Evolutionary conservation across 1,284 basidiomycete species (phyloP).

Genomic region (Macrocybe sp.): DNA sequence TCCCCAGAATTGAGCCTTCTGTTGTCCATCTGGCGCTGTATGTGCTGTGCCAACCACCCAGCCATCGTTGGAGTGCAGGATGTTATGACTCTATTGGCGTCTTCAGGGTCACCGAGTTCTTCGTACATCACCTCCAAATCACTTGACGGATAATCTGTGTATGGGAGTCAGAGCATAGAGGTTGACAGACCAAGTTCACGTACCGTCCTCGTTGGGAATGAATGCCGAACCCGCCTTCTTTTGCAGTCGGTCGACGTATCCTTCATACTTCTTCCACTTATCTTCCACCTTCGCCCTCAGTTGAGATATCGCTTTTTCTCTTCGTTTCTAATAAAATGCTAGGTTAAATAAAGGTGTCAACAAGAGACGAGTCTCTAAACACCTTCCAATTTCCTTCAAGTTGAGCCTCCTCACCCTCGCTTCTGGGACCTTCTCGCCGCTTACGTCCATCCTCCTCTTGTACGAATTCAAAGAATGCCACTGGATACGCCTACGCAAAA

Average conservation of each 20-base stretch:
- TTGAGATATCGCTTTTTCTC: constrained; percentile 50
- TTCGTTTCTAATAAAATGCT: constrained; percentile 35
- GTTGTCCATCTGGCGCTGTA: constrained; percentile 43
- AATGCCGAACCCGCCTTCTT: constrained; percentile 41
- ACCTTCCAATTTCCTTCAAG: constrained; percentile 71
- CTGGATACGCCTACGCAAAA: constrained; percentile 44
- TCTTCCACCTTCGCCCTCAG: constrained; percentile 52
- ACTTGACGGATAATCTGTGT: constrained; percentile 46
- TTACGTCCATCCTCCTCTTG: constrained; percentile 50
- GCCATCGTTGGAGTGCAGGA: constrained; percentile 42
- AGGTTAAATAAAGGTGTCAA: too few species aligned
- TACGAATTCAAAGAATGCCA: constrained; percentile 61
- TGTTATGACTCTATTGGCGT: constrained; percentile 37
- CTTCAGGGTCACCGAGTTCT: constrained; percentile 50
- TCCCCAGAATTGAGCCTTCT: constrained; percentile 48
- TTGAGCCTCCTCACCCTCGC: constrained; percentile 63
- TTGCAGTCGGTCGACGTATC: constrained; percentile 55
- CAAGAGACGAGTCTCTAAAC: not conserved
- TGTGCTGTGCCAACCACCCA: constrained; percentile 59
- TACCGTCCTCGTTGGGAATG: constrained; percentile 40
- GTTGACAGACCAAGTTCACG: constrained; percentile 10
- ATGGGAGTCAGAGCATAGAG: not conserved
- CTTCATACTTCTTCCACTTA: constrained; percentile 40
- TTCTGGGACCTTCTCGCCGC: constrained; percentile 54
- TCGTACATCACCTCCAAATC: constrained; percentile 64